These are phyloP conservation scores for Candida buenavistaensis DNA, from an alignment of 1,139 yeast genomes.

Conservation along the genomic window DNA sequence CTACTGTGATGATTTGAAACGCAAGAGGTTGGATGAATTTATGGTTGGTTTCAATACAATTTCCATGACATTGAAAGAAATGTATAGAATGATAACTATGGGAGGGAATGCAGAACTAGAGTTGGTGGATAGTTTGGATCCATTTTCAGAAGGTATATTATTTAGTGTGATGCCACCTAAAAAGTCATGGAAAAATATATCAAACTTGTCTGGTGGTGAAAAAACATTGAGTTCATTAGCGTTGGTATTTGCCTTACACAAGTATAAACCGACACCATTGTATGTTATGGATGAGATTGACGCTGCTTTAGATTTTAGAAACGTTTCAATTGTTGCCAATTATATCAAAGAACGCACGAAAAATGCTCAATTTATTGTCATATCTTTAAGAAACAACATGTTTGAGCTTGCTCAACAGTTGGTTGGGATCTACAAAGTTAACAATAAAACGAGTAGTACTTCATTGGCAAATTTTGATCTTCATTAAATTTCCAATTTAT, in stretches of 20 bases:
- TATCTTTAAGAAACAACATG: slow-evolving; percentile 94
- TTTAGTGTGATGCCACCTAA: slow-evolving; percentile 99
- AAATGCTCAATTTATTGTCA: slow-evolving; percentile 95
- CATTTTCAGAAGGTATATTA: slow-evolving; percentile 95
- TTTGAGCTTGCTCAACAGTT: slow-evolving; percentile 92
- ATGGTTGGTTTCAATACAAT: slow-evolving; percentile 90
- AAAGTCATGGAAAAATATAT: slow-evolving; percentile 94
- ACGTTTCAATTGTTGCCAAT: slow-evolving; percentile 95
- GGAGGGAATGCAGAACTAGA: slow-evolving; percentile 99
- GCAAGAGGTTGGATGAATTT: slow-evolving; percentile 80
- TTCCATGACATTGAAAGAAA: slow-evolving; percentile 86
- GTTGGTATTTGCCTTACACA: slow-evolving; percentile 92
- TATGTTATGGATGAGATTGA: slow-evolving; percentile 99
- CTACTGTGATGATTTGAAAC: slow-evolving; percentile 67
- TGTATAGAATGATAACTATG: slow-evolving; percentile 99
- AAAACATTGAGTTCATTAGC: slow-evolving; percentile 95
- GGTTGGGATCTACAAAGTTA: slow-evolving; percentile 93
- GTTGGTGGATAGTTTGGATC: slow-evolving; percentile 92
- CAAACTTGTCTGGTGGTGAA: slow-evolving; percentile 96
- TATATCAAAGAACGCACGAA: slow-evolving; percentile 94
- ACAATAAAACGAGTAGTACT: slow-evolving; percentile 85
- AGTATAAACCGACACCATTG: slow-evolving; percentile 94
- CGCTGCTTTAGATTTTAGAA: slow-evolving; percentile 96
- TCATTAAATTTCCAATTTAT: slow-evolving; percentile 5
- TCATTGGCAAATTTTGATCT: slow-evolving; percentile 53